A percentile compares a stretch with the other conserved stretches of the same genome.
Evolutionary conservation across 1,284 basidiomycete genomes (phyloP).

Genomic region (Cryptococcus sp.): DNA sequence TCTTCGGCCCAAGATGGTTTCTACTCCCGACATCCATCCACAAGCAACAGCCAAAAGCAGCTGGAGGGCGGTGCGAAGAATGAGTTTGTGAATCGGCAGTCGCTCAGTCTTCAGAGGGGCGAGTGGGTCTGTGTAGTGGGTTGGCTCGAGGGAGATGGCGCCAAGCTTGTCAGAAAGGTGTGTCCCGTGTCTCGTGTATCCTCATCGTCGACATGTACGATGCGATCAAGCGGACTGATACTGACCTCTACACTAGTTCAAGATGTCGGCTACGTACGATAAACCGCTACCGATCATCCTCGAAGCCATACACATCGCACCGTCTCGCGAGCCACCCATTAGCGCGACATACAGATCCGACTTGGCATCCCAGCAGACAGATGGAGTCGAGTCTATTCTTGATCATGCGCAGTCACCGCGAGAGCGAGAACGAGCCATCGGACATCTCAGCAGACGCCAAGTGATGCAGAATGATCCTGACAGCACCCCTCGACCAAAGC

Average conservation of each 20-base stretch:
- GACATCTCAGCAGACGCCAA: no score
- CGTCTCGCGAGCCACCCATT: conserved; percentile 16
- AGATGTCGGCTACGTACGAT: conserved; percentile 12
- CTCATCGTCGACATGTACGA: neutral
- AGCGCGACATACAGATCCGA: conserved; percentile 9
- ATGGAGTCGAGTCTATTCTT: no score
- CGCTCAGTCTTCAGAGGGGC: conserved; percentile 23
- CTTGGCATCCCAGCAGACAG: no score
- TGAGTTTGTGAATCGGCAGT: conserved; percentile 17
- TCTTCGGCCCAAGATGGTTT: conserved; percentile 4
- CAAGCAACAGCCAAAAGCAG: neutral
- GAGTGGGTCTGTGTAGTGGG: conserved; percentile 37
- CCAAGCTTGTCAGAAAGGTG: conserved; percentile 20
- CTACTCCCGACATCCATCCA: conserved; percentile 2
- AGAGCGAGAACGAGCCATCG: no score
- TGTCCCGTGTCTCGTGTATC: conserved; percentile 2
- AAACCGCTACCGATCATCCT: conserved; percentile 26
- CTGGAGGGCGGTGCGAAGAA: neutral
- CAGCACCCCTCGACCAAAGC: no score
- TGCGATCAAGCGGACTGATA: neutral
- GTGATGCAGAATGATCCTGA: no score
- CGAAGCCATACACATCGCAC: conserved; percentile 34
- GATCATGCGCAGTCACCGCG: no score
- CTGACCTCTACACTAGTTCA: conserved; percentile 7
- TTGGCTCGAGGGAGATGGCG: conserved; percentile 33